Conservation (phyloP, 2,329 filamentous ascomycete species). For the Coniochaeta sp. region DNA sequence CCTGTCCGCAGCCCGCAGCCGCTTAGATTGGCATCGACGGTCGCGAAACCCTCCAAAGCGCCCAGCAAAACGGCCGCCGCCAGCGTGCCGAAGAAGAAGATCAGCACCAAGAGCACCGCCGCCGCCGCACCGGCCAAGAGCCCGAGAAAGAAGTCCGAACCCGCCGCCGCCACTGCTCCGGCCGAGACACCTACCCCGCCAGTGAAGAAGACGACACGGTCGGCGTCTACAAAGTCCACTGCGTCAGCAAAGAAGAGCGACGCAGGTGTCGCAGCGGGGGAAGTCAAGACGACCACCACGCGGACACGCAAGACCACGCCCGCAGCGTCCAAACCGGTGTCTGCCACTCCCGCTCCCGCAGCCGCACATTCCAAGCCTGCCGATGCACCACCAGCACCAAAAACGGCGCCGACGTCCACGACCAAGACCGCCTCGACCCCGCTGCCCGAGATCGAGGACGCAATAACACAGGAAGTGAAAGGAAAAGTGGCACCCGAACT, state of each 20-base stretch:
- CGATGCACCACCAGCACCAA: not conserved
- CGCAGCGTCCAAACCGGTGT: not conserved
- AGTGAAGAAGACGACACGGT: constrained; percentile 4
- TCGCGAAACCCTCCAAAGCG: not conserved
- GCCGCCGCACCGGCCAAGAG: constrained; percentile 5
- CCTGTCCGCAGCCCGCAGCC: not conserved
- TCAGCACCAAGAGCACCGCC: constrained; percentile 9
- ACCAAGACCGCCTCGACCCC: not conserved
- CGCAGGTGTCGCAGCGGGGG: not conserved
- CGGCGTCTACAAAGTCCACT: constrained; percentile 5
- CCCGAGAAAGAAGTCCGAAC: constrained; percentile 2
- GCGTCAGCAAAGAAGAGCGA: not conserved
- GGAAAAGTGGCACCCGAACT: not conserved
- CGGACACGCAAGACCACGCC: not conserved
- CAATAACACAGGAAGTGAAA: not conserved
- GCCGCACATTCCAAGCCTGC: not conserved
- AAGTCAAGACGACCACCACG: not conserved
- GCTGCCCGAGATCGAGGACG: not conserved
- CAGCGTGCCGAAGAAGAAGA: constrained; percentile 8
- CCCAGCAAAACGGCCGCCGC: not conserved
- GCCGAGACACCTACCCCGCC: not conserved
- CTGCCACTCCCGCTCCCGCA: not conserved
- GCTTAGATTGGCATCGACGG: not conserved
- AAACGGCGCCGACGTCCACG: not conserved
- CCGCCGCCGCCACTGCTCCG: not conserved